Percentiles rank a stretch among this genome's conserved stretches.
Conservation (phyloP, 495 filamentous ascomycete species). For the Pseudotulostoma volvatum region DNA sequence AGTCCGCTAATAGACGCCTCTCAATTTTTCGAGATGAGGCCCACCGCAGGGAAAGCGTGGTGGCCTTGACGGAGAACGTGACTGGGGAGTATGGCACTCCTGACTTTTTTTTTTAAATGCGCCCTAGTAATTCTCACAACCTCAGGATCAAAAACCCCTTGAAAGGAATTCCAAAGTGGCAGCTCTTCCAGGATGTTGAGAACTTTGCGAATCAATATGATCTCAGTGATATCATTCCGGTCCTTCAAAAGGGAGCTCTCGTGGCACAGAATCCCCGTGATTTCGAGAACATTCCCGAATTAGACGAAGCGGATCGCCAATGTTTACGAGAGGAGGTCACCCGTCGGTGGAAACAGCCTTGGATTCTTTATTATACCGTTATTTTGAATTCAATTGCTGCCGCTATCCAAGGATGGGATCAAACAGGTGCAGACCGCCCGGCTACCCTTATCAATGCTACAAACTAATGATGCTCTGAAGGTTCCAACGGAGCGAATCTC, state of each 20-base stretch:
- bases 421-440: too few species aligned
- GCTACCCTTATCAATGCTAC: too few species aligned
- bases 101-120: not conserved
- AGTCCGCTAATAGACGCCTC: too few species aligned
- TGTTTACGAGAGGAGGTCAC: constrained; percentile 39
- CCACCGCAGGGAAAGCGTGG: constrained; percentile 1
- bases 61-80: constrained; percentile 4
- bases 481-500: constrained; percentile 62
- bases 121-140: not conserved
- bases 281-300: constrained; percentile 36
- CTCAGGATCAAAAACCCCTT: constrained; percentile 42
- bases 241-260: constrained; percentile 46
- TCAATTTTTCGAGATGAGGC: constrained; percentile 1
- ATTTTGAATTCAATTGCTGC: constrained; percentile 57
- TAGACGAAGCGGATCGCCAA: constrained; percentile 37
- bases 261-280: constrained; percentile 42
- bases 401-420: constrained; percentile 50
- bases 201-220: constrained; percentile 35
- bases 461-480: too few species aligned
- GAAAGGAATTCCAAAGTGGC: constrained; percentile 32
- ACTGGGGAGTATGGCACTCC: constrained; percentile 6
- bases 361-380: constrained; percentile 48
- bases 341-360: constrained; percentile 50
- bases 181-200: constrained; percentile 39
- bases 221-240: constrained; percentile 30